Percentiles rank a stretch among this genome's conserved stretches.
Conservation (phyloP, 495 filamentous ascomycete genomes). For the Xylaria nigripes region DNA sequence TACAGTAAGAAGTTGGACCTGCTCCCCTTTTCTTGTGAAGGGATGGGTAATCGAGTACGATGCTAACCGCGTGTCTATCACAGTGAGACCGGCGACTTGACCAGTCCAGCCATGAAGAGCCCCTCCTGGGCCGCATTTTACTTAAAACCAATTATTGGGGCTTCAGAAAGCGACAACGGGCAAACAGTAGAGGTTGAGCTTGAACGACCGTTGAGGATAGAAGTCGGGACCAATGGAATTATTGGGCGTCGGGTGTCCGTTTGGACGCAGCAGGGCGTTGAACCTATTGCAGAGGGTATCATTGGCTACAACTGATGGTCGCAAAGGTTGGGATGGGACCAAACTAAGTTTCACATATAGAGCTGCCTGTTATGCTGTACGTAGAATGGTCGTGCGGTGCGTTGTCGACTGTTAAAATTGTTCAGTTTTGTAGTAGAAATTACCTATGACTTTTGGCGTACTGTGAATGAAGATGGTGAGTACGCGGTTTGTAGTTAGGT, state of each 20-base stretch:
- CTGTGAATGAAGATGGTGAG: no score
- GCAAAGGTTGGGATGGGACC: not conserved
- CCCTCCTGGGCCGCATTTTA: constrained; percentile 30
- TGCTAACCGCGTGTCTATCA: not conserved
- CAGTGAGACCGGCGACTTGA: constrained; percentile 34
- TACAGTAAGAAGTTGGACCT: constrained; percentile 21
- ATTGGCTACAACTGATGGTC: constrained; percentile 36
- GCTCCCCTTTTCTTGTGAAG: no score
- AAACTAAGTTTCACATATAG: no score
- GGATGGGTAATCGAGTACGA: not conserved
- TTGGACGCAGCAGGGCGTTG: constrained; percentile 14
- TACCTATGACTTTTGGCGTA: no score
- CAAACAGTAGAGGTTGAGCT: constrained; percentile 25
- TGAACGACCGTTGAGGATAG: constrained; percentile 27
- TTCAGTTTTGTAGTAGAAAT: no score
- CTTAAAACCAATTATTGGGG: constrained; percentile 2
- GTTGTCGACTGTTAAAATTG: no score
- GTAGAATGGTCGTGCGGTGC: no score
- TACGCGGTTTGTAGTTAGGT: no score
- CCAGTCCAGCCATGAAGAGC: constrained; percentile 22
- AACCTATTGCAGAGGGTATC: constrained; percentile 37
- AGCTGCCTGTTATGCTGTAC: no score
- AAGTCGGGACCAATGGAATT: constrained; percentile 37
- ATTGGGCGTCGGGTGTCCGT: constrained; percentile 41
- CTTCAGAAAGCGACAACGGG: not conserved